Conservation (phyloP, 305 asterid species). For the Rubia balearica region DNA sequence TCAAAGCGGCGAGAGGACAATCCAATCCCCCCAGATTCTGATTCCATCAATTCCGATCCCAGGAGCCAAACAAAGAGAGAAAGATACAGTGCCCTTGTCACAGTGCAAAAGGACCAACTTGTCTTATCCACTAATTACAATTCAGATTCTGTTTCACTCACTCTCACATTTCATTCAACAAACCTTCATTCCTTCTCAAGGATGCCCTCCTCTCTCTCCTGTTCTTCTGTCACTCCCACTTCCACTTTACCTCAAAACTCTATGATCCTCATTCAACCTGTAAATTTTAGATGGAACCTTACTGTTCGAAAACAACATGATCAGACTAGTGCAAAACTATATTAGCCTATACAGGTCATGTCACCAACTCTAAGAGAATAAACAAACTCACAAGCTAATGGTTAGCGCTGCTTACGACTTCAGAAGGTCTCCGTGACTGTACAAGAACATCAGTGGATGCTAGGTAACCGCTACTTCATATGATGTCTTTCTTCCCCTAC, state of each 20-base stretch:
- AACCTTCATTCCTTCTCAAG: not conserved
- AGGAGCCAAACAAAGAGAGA: not conserved
- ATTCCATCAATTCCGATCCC: not conserved
- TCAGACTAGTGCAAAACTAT: not conserved
- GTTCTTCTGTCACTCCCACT: not conserved
- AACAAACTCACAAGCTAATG: not conserved
- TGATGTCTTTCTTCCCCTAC: not conserved
- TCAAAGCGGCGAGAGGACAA: not conserved
- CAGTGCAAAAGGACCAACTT: conserved; percentile 4
- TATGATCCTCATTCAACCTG: not conserved
- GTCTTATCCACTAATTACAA: not conserved
- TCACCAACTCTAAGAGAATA: not conserved
- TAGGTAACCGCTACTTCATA: not conserved
- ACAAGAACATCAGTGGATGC: not conserved
- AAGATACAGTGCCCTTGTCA: conserved; percentile 3
- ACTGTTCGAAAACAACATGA: not conserved
- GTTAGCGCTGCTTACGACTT: not conserved
- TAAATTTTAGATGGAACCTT: not conserved
- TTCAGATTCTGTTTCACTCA: not conserved
- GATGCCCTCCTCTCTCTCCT: conserved; percentile 2
- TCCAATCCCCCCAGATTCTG: not conserved
- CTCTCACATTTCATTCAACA: not conserved
- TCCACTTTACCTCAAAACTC: not conserved
- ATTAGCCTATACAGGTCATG: not conserved
- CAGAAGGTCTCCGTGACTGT: conserved; percentile 1